Percentiles rank a stretch among this genome's conserved stretches.
These are phyloP conservation scores for Chenopodium album DNA, from an alignment of 148 eudicot genomes.

Conservation along the genomic window DNA sequence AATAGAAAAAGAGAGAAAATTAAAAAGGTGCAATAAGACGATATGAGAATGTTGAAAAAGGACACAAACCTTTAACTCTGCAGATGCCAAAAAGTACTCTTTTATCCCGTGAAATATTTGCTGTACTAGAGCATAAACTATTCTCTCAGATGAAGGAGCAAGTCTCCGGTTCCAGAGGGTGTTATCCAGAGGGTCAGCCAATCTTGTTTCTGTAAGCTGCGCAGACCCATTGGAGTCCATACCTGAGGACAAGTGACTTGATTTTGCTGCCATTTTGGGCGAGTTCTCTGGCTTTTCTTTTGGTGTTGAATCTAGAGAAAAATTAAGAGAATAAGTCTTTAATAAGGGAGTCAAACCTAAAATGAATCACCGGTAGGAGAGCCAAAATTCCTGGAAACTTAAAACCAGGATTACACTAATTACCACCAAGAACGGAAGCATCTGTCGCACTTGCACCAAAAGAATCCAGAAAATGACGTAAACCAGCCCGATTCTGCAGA, in stretches of 20 bases:
- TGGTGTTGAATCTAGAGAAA: constrained; percentile 56
- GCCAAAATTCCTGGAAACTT: not conserved
- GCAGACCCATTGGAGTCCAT: constrained; percentile 49
- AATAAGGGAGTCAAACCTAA: not conserved
- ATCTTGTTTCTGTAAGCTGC: constrained; percentile 85
- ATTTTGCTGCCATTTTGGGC: constrained; percentile 55
- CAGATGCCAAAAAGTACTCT: constrained; percentile 96
- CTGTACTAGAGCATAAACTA: constrained; percentile 93
- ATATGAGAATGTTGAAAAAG: not conserved
- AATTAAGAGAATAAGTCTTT: constrained; percentile 17
- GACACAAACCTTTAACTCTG: constrained; percentile 71
- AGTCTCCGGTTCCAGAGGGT: constrained; percentile 97
- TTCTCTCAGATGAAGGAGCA: constrained; percentile 97
- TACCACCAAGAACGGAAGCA: constrained; percentile 43
- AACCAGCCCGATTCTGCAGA: constrained; percentile 96
- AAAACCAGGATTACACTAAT: constrained; percentile 23
- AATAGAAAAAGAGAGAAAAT: not conserved
- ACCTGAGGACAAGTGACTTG: constrained; percentile 53
- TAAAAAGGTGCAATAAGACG: not conserved
- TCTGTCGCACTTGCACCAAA: constrained; percentile 86
- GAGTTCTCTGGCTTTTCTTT: constrained; percentile 62
- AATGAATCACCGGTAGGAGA: not conserved
- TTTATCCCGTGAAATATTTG: constrained; percentile 97
- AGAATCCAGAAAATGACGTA: constrained; percentile 94
- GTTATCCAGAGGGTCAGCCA: constrained; percentile 93